Conservation (phyloP, 2,329 filamentous ascomycete genomes). For the Talaromyces albobiverticillius region DNA sequence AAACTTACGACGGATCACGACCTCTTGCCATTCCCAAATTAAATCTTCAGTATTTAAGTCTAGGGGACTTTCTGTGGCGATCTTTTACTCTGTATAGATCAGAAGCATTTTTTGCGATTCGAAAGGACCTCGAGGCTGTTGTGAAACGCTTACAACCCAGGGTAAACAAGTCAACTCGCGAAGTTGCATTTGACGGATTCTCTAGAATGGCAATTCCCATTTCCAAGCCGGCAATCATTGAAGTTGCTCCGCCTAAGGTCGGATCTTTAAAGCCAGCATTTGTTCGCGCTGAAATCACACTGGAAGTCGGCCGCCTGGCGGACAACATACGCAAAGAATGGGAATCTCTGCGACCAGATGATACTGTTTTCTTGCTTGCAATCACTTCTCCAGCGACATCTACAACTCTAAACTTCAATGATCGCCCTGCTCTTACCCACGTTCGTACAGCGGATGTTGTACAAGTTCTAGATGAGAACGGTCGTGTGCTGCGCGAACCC, state of each 20-base stretch:
- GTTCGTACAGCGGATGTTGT: slow-evolving; percentile 82
- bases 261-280: slow-evolving; percentile 79
- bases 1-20: slow-evolving; percentile 80
- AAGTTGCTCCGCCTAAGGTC: slow-evolving; percentile 78
- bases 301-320: slow-evolving; percentile 78
- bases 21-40: slow-evolving; percentile 90
- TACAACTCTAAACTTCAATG: slow-evolving; percentile 1
- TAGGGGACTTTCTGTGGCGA: slow-evolving; percentile 96
- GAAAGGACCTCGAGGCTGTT: slow-evolving; percentile 82
- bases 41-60: slow-evolving; percentile 90
- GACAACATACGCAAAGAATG: slow-evolving; percentile 78
- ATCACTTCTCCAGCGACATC: slow-evolving; percentile 54
- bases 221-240: slow-evolving; percentile 78
- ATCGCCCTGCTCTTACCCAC: slow-evolving; percentile 49
- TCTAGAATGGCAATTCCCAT: slow-evolving; percentile 92
- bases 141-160: slow-evolving; percentile 76
- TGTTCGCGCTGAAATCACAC: slow-evolving; percentile 78
- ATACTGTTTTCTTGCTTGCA: slow-evolving; percentile 83
- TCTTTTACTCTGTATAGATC: slow-evolving; percentile 84
- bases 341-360: slow-evolving; percentile 81
- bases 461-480: slow-evolving; percentile 82
- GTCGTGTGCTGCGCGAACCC: slow-evolving; percentile 65
- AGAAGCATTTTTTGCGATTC: slow-evolving; percentile 90
- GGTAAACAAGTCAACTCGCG: slow-evolving; percentile 60
- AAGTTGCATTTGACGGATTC: slow-evolving; percentile 71